Conservation (phyloP, 371 early-diverging fungal genomes). For the Gilbertella persicaria region DNA sequence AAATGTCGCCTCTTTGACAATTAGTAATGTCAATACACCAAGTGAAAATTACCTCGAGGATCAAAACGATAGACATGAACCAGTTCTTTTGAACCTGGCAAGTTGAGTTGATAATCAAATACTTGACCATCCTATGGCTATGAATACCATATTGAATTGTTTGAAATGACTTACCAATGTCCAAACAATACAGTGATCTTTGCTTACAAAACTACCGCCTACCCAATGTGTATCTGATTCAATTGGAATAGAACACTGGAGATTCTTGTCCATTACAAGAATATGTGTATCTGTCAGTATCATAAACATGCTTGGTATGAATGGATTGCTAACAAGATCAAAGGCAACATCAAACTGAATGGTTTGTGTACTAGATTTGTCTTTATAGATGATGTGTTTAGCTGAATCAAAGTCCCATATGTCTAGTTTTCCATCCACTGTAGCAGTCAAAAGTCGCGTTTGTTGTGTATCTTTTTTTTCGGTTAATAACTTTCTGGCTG, state of each 20-base stretch:
- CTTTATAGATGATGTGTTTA: conserved; percentile 43
- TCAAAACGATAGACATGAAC: conserved; percentile 24
- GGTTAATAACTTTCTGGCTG: background rate
- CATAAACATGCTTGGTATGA: conserved; percentile 35
- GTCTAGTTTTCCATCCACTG: conserved; percentile 48
- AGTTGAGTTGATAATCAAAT: conserved; percentile 32
- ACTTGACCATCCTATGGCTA: conserved; percentile 35
- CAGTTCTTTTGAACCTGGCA: no score
- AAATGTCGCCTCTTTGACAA: background rate
- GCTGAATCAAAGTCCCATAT: conserved; percentile 55
- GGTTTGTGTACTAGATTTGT: conserved; percentile 23
- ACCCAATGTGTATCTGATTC: conserved; percentile 31
- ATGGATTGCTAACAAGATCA: conserved; percentile 23
- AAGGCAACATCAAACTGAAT: conserved; percentile 21
- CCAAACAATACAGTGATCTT: conserved; percentile 30
- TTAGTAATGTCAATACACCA: no score
- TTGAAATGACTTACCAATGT: conserved; percentile 22
- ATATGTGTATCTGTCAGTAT: conserved; percentile 30
- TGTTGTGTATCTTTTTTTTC: background rate
- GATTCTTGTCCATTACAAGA: conserved; percentile 24
- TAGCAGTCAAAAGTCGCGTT: conserved; percentile 36
- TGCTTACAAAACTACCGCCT: conserved; percentile 34
- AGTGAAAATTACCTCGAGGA: conserved; percentile 17
- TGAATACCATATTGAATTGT: background rate
- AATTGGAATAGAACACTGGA: conserved; percentile 8